phyloP scores from a whole-genome alignment of 148 eudicot genomes.

The Silene uniflora region DNA sequence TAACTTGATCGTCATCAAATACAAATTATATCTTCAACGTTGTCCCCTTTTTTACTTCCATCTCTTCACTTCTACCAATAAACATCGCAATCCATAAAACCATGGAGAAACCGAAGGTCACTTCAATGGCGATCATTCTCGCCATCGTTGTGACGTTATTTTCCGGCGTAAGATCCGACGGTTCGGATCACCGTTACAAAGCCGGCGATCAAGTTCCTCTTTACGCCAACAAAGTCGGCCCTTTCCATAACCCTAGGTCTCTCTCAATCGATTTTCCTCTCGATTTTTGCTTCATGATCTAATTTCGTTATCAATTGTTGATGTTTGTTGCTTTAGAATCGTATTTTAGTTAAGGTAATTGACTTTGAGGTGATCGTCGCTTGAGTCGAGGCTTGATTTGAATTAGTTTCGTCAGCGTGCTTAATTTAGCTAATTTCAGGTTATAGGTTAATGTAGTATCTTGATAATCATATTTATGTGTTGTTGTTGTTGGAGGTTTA shows the following conservation, averaged over 20 bases:
- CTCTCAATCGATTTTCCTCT: background rate
- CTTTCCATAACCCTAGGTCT: conserved; percentile 76
- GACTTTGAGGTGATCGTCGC: background rate
- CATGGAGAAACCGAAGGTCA: conserved; percentile 23
- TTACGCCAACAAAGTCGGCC: conserved; percentile 73
- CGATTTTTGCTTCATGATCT: background rate
- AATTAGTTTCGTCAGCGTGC: background rate
- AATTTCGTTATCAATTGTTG: background rate
- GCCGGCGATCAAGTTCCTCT: conserved; percentile 59
- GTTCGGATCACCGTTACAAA: conserved; percentile 68
- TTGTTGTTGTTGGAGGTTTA: background rate
- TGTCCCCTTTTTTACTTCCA: background rate
- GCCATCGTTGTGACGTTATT: conserved; percentile 5
- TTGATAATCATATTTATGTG: background rate
- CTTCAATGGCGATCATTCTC: conserved; percentile 19
- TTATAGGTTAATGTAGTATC: background rate
- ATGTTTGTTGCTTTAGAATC: background rate
- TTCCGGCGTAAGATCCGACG: conserved; percentile 40
- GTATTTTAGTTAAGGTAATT: background rate
- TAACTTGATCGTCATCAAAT: background rate
- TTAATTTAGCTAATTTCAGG: background rate
- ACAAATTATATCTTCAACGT: background rate
- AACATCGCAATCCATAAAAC: background rate
- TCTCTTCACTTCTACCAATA: background rate
- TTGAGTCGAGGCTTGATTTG: background rate